phyloP scores from a whole-genome alignment of 371 early-diverging fungal genomes.

The Mucor circinelloides region DNA sequence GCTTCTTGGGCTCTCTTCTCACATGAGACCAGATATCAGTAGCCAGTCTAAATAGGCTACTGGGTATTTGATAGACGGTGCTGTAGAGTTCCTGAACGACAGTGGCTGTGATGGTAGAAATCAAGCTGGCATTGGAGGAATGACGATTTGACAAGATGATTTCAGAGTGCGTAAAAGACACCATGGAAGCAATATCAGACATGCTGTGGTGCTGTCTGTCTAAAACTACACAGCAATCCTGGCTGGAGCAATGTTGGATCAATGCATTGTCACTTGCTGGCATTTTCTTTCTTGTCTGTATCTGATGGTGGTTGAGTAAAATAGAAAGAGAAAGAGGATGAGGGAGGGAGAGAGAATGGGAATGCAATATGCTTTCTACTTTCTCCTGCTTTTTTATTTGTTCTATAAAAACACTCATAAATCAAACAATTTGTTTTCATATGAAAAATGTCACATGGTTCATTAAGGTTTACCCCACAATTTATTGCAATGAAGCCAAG shows the following conservation, averaged over 20 bases:
- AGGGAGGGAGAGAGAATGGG: neutral
- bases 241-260: constrained; percentile 11
- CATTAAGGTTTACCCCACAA: constrained; percentile 21
- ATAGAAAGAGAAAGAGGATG: constrained; percentile 1
- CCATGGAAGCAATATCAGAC: neutral
- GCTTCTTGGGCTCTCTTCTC: constrained; percentile 31
- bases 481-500: neutral
- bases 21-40: constrained; percentile 34
- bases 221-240: constrained; percentile 16
- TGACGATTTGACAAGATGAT: neutral
- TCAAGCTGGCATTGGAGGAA: neutral
- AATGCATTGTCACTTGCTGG: neutral
- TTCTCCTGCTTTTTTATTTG: neutral
- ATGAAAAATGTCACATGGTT: constrained; percentile 19
- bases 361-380: neutral
- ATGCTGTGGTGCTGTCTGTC: neutral
- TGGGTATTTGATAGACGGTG: constrained; percentile 23
- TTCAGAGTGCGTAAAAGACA: neutral
- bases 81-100: constrained; percentile 27
- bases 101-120: neutral
- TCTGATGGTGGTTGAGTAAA: neutral
- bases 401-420: neutral
- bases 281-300: neutral
- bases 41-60: constrained; percentile 16
- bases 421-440: constrained; percentile 6